A percentile compares a stretch with the other conserved stretches of the same genome.
phyloP scores from a whole-genome alignment of 805 yeast species.

The Candida verbasci region DNA sequence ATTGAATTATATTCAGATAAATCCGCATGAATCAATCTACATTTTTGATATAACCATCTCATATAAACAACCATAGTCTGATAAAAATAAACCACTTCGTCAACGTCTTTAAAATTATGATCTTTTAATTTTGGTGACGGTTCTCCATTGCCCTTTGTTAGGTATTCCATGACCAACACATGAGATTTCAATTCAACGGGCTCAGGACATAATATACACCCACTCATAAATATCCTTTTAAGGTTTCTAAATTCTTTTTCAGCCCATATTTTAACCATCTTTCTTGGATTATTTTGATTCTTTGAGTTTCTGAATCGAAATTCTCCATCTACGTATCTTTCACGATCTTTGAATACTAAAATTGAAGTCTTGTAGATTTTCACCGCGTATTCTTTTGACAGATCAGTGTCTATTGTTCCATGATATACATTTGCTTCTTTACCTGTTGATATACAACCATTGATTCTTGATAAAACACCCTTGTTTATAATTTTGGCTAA shows the following conservation, averaged over 20 bases:
- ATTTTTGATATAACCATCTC: constrained; percentile 81
- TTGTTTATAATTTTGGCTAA: constrained; percentile 76
- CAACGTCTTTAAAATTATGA: constrained; percentile 65
- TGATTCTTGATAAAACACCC: constrained; percentile 78
- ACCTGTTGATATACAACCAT: constrained; percentile 95
- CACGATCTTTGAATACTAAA: constrained; percentile 94
- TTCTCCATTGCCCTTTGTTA: constrained; percentile 74
- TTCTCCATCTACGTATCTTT: constrained; percentile 94
- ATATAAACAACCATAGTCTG: constrained; percentile 78
- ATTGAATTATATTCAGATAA: constrained; percentile 90
- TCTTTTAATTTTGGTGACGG: constrained; percentile 90
- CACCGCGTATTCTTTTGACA: constrained; percentile 67
- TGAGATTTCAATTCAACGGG: constrained; percentile 87
- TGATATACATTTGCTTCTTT: constrained; percentile 97
- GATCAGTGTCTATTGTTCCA: constrained; percentile 56
- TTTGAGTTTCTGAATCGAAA: constrained; percentile 84
- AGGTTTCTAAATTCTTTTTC: constrained; percentile 94
- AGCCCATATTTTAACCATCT: constrained; percentile 98
- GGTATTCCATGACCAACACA: constrained; percentile 91
- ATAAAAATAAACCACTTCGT: constrained; percentile 64
- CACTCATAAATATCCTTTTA: constrained; percentile 71
- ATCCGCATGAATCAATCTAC: constrained; percentile 95
- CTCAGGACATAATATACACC: constrained; percentile 91
- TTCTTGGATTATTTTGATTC: constrained; percentile 86
- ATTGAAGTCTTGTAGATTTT: constrained; percentile 96